Base-by-base conservation (phyloP, 305 asterid genomes). In the Fraxinus sp. region DNA sequence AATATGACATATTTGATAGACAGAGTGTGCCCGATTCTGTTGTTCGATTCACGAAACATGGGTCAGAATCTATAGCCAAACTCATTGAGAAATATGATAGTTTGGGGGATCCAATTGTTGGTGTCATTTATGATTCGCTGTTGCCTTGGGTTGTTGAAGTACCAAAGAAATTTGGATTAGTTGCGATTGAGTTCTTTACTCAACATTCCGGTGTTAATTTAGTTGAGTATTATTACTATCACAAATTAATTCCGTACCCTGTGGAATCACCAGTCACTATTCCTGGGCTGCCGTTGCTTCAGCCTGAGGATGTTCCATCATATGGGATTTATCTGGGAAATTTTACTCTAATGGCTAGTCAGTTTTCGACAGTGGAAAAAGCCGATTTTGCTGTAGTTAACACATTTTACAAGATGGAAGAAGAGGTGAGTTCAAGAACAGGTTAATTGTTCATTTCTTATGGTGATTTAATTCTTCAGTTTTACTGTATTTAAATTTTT, bases 311-410 rank as follows among this genome's bases (percentile, higher is more conserved):
- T 73, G 79, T 89, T 91, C 98, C 97, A 11, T 89, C 95, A 3
- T 92, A 85, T 24, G 97, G 97, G 0, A 85, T 93, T 5, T 92
- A 93, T 86, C 97, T 93, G 3, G 93, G 92, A 52, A 92, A 93
- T 80, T 92, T 91, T 49, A 84, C 87, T 83, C 0, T 93, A 86
- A 89, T 91, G 78, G 76, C 88, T 83, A 90, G 79, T n/a, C 95
- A 93, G 79, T 92, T 92, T 39, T 75, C 78, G 5, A 91, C 91
- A 72, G 86, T 87, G 62, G 93, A 91, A 2, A 83, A 88, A 85
- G 97, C 97, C 74, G 97, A 94, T 87, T 89, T 87, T 62, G 91
- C 89, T 64, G 88, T 94, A 55, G 92, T 94, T 73, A 93, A 94
- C 81, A 87, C 97, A 0, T 92, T 88, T 85, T 89, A 91, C 90